Conservation (phyloP, 1,139 yeast species). For the Pichia sp. region DNA sequence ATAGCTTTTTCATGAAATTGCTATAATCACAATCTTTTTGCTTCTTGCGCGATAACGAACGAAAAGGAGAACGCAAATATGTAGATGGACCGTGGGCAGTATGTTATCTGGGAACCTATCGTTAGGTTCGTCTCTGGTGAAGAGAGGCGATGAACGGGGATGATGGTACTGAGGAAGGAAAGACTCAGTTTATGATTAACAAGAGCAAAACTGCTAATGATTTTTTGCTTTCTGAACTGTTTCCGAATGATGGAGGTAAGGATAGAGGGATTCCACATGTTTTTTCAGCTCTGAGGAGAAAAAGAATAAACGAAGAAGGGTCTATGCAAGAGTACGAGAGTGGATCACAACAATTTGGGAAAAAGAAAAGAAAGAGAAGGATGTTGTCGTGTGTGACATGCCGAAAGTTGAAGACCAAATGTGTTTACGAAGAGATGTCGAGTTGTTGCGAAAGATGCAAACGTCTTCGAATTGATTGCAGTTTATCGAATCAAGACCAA, state of each 20-base stretch:
- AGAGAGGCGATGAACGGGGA: too few species aligned
- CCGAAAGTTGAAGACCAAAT: slow-evolving; percentile 44
- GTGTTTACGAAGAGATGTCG: slow-evolving; percentile 35
- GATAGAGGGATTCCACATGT: slow-evolving; percentile 1
- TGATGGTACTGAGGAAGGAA: neutral
- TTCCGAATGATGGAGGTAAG: neutral
- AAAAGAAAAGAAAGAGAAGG: slow-evolving; percentile 30
- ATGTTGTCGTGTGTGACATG: slow-evolving; percentile 43
- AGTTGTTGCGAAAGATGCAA: slow-evolving; percentile 42
- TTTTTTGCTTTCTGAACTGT: slow-evolving; percentile 15
- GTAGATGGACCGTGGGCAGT: too few species aligned
- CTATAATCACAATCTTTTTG: too few species aligned
- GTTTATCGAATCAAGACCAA: slow-evolving; percentile 24
- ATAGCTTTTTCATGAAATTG: too few species aligned
- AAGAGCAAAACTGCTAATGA: slow-evolving; percentile 16
- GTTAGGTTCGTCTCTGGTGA: too few species aligned
- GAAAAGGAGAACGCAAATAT: too few species aligned
- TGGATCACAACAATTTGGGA: neutral
- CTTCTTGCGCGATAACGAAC: too few species aligned
- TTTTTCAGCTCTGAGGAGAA: neutral
- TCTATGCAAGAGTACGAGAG: neutral
- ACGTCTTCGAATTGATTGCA: slow-evolving; percentile 36
- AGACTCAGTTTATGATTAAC: slow-evolving; percentile 4
- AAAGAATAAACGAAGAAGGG: too few species aligned
- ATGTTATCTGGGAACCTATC: too few species aligned